Evolutionary conservation across 2,329 filamentous ascomycete species (phyloP).

Genomic region (Corynespora cassiicola): DNA sequence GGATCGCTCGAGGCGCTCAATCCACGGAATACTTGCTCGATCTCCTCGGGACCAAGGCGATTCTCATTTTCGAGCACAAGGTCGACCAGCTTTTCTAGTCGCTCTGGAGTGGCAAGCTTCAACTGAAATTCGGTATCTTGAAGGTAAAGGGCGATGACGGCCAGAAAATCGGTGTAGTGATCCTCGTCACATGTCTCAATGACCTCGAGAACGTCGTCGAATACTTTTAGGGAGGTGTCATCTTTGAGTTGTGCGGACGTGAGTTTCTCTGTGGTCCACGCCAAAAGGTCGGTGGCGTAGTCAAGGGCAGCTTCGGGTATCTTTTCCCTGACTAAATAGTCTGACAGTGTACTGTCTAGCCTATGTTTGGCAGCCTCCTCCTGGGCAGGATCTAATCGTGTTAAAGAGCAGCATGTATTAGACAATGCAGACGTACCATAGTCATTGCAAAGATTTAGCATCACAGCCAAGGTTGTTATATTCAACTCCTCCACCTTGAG

Average conservation of each 20-base stretch:
- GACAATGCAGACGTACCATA: slow-evolving; percentile 33
- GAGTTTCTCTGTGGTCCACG: slow-evolving; percentile 44
- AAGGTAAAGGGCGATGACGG: slow-evolving; percentile 41
- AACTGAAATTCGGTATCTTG: slow-evolving; percentile 43
- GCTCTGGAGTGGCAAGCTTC: slow-evolving; percentile 35
- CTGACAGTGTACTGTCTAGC: slow-evolving; percentile 37
- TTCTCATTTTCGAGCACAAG: slow-evolving; percentile 39
- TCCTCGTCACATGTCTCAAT: slow-evolving; percentile 40
- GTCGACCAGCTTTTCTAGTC: slow-evolving; percentile 33
- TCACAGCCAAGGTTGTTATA: slow-evolving; percentile 44
- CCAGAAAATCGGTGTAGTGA: slow-evolving; percentile 40
- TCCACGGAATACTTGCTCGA: slow-evolving; percentile 33
- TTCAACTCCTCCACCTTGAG: slow-evolving; percentile 29
- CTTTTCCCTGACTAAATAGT: slow-evolving; percentile 27
- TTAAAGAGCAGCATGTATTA: slow-evolving; percentile 20
- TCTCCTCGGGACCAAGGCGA: slow-evolving; percentile 32
- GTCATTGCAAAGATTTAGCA: slow-evolving; percentile 53
- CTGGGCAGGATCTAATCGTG: slow-evolving; percentile 39
- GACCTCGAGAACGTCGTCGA: slow-evolving; percentile 33
- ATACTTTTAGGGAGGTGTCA: slow-evolving; percentile 32
- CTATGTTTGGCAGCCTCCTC: slow-evolving; percentile 38
- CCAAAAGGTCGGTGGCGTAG: slow-evolving; percentile 42
- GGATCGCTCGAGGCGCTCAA: slow-evolving; percentile 32
- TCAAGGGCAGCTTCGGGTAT: slow-evolving; percentile 40
- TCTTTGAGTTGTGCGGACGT: slow-evolving; percentile 41